These are phyloP conservation scores for Nicotiana knightiana DNA, from an alignment of 257 asterid genomes.

Conservation along the genomic window DNA sequence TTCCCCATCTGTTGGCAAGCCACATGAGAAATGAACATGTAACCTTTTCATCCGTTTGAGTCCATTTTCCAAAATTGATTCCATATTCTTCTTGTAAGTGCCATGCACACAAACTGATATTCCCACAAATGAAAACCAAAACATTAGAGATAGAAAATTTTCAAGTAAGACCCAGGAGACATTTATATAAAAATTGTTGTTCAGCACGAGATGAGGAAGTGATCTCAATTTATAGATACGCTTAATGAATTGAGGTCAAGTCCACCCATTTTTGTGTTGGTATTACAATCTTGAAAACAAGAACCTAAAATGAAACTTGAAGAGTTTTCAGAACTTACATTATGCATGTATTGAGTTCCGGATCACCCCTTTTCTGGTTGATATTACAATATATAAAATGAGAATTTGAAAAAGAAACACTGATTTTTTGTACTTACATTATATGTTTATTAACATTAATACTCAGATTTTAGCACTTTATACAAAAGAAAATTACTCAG, in stretches of 20 bases:
- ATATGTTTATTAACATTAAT: not conserved
- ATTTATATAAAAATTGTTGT: not conserved
- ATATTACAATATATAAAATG: not conserved
- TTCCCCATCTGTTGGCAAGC: conserved; percentile 80
- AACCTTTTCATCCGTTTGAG: conserved; percentile 90
- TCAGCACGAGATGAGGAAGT: not conserved
- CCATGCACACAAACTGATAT: conserved; percentile 89
- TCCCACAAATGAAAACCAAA: not conserved
- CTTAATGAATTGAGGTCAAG: not conserved
- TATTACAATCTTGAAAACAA: not conserved
- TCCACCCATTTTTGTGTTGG: not conserved
- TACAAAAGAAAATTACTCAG: not conserved
- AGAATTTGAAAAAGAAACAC: not conserved
- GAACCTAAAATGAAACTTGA: not conserved
- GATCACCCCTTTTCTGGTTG: not conserved
- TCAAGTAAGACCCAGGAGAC: not conserved
- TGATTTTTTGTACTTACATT: not conserved
- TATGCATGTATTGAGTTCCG: not conserved
- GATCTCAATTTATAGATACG: not conserved
- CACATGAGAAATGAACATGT: conserved; percentile 90
- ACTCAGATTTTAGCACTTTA: not conserved
- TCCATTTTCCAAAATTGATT: conserved; percentile 67
- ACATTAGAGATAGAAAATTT: not conserved
- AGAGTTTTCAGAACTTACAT: not conserved
- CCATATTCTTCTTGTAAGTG: conserved; percentile 72